These are phyloP conservation scores for Komagataella pastoris DNA, from an alignment of 805 yeast species.

Conservation along the genomic window DNA sequence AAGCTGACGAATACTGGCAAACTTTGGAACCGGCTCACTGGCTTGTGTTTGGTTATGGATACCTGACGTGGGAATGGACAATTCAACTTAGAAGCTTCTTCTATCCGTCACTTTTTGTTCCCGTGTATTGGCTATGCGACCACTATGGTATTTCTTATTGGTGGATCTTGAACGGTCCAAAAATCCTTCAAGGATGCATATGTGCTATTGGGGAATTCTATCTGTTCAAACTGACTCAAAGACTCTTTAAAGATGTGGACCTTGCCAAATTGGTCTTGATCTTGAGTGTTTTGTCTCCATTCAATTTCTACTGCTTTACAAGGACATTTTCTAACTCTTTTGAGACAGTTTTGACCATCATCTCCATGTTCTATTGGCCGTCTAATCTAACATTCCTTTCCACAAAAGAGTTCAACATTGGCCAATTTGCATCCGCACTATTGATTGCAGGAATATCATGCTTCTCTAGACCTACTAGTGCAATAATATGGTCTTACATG, in stretches of 20 bases:
- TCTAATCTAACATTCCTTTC: not conserved
- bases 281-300: conserved; percentile 49
- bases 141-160: conserved; percentile 13
- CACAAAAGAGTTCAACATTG: conserved; percentile 5
- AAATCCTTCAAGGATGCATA: conserved; percentile 50
- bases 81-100: conserved; percentile 60
- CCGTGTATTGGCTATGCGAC: conserved; percentile 23
- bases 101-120: conserved; percentile 64
- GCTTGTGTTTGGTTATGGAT: conserved; percentile 66
- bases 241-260: conserved; percentile 15
- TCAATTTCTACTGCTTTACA: conserved; percentile 71
- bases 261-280: conserved; percentile 29
- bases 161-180: conserved; percentile 42
- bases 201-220: conserved; percentile 64
- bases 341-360: conserved; percentile 58
- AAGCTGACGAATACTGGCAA: conserved; percentile 95
- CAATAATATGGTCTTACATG: conserved; percentile 56
- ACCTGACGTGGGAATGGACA: conserved; percentile 91
- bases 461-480: conserved; percentile 77
- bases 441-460: conserved; percentile 47
- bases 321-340: conserved; percentile 79
- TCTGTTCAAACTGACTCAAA: conserved; percentile 28
- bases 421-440: conserved; percentile 22
- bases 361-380: conserved; percentile 65
- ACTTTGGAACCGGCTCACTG: conserved; percentile 83